Evolutionary conservation across 352 stramenopile genomes (phyloP).

Genomic region (Globisporangium rhizosaccharum): DNA sequence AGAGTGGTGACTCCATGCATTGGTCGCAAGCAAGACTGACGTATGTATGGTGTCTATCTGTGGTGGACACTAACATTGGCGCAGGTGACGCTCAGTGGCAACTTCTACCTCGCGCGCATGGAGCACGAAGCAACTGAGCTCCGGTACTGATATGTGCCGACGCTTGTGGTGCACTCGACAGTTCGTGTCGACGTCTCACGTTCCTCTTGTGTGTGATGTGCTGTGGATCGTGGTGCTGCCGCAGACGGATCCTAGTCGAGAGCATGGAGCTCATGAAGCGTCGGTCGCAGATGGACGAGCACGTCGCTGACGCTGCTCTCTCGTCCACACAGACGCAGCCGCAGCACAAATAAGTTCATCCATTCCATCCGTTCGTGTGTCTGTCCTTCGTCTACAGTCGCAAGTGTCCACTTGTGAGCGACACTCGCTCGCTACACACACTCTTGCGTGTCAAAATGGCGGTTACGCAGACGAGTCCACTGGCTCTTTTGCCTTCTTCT

Average conservation of each 20-base stretch:
- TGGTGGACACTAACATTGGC: background rate
- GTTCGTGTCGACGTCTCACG: no score
- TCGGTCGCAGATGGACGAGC: conserved; percentile 1
- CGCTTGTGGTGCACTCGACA: no score
- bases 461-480: background rate
- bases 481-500: conserved; percentile 16
- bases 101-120: conserved; percentile 70
- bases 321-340: background rate
- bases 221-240: background rate
- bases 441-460: no score
- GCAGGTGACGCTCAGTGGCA: conserved; percentile 36
- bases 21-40: no score
- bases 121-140: conserved; percentile 51
- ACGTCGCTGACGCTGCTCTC: background rate
- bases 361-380: background rate
- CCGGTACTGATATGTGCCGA: conserved; percentile 9
- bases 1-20: no score
- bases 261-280: conserved; percentile 26
- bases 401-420: conserved; percentile 1
- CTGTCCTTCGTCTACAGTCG: background rate
- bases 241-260: conserved; percentile 26
- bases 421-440: background rate
- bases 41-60: background rate
- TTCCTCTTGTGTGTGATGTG: no score
- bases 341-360: conserved; percentile 1